Base-by-base conservation (phyloP, 768 basidiomycete genomes). In the Mycena alexandri region DNA sequence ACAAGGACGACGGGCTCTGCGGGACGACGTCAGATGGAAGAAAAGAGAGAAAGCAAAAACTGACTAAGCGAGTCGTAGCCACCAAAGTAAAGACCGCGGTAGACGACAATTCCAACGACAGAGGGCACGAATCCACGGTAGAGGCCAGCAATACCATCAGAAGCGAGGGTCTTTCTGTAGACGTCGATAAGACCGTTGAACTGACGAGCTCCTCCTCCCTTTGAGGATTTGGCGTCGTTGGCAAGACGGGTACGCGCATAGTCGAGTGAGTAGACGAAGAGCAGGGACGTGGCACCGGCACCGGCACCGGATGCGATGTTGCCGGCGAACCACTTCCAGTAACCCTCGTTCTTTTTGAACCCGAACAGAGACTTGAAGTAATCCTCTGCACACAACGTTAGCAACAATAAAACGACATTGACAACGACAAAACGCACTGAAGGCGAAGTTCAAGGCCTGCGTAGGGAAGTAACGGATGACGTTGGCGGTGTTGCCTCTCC, bases 381-480 rank as follows among this genome's bases (percentile, higher is more conserved):
- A 77, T 96, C 95, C 95, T 96, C 93, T 93, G 78, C 59, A 69
- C 6, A 53, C 24, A 36, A 38, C 10, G 75, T 74, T 52, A 69
- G 66, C 66, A 17, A 1, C 16, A 29, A 17, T 43, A 5, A 25
- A 16, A 2, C 5, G 7, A 14, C 19, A 59, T 2, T 41, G 21
- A 14, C 42, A 53, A 55, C 64, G 52, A 65, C 54, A 73, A n/a
- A 46, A 89, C 95, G 75, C 74, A 98, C 94, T 99, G 93, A 98
- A 99, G 80, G 97, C 97, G 77, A 99, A 99, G 93, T 99, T 99
- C 75, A 99, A 84, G 44, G 98, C 98, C 82, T 99, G 97, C 64
- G 98, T 99, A 58, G 98, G 98, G 95, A 99, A 99, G 93, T 99
- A 99, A 80, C 98, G 96, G 86, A 99, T 98, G 84, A 99, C 98